Conservation (phyloP, 2,329 filamentous ascomycete genomes). For the Grosmannia huntii region DNA sequence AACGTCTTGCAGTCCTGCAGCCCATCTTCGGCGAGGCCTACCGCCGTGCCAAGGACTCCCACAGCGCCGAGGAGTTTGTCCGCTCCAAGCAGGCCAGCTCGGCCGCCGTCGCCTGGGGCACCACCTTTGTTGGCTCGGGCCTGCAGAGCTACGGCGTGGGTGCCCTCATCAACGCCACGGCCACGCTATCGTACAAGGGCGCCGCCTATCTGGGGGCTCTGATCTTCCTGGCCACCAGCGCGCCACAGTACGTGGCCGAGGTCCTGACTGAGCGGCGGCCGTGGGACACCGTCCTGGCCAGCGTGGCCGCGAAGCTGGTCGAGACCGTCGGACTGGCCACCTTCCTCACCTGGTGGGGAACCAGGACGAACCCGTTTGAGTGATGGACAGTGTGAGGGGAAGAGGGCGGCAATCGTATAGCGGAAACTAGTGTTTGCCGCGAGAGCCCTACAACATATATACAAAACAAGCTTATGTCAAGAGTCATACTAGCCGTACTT, state of each 20-base stretch:
- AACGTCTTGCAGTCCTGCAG: constrained; percentile 44
- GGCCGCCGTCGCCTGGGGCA: constrained; percentile 81
- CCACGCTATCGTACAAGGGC: constrained; percentile 92
- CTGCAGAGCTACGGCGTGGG: constrained; percentile 83
- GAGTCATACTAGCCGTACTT: neutral
- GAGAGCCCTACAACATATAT: neutral
- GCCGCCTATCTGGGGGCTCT: constrained; percentile 83
- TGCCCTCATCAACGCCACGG: constrained; percentile 86
- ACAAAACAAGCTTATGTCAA: neutral
- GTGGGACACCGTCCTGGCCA: constrained; percentile 78
- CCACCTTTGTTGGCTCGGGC: constrained; percentile 76
- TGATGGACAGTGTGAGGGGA: constrained; percentile 29
- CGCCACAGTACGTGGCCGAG: constrained; percentile 79
- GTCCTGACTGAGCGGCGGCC: constrained; percentile 85
- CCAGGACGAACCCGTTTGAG: constrained; percentile 83
- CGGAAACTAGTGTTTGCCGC: neutral
- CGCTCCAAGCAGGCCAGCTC: constrained; percentile 84
- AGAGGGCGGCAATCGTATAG: neutral
- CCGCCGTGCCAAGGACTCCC: constrained; percentile 78
- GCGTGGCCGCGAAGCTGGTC: constrained; percentile 69
- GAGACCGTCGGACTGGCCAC: constrained; percentile 87
- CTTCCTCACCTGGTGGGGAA: constrained; percentile 97
- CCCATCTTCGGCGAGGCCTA: constrained; percentile 93
- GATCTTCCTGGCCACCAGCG: constrained; percentile 84
- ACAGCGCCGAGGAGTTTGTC: constrained; percentile 94